Evolutionary conservation across 2,329 filamentous ascomycete genomes (phyloP), one percentile per base, ranked within the genome.

Genomic region (Cladosporium sp.): DNA sequence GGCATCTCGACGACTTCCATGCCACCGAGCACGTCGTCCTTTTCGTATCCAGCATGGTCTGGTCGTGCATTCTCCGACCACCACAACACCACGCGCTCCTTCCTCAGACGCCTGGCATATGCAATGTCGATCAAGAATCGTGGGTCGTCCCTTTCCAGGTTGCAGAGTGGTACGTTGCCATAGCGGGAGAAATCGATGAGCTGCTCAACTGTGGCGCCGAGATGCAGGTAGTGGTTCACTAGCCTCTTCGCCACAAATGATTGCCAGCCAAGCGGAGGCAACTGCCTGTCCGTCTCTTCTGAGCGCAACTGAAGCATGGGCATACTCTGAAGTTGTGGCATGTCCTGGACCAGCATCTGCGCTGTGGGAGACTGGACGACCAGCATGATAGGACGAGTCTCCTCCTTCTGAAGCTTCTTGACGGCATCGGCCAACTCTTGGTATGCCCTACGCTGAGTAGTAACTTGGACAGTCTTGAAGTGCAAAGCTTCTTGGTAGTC

Each of bases 231-330:
- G 73, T 97, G 92, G 30, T 89, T 89, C 10, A 98, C 89, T 11
- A 98, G 81, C 28, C 94, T 88, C 72, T 92, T 92, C 2, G 93
- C 92, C 66, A 96, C 89, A 66, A 96, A 93, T 0, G 88, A 84
- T 76, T 98, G 95, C 95, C 95, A 99, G 2, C 93, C 93, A 18
- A 99, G 84, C 0, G 94, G 93, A 11, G 95, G 95, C 5, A 98
- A 83, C 43, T 93, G 90, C 76, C 91, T 92, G 74, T 99, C 96
- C 0, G 89, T 86, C 28, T 90, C 85, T 72, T 98, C 92, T 66
- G 92, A 90, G 72, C 90, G 90, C 57, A 99, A 84, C 0, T 91
- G 86, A 53, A 99, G 79, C 16, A 94, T 86, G 0, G 95, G 95
- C 69, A 97, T 90, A 43, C 96, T 93, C 63, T 88, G 90, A 23